Base-by-base conservation (phyloP, 495 filamentous ascomycete species). In the Tuber indicum region DNA sequence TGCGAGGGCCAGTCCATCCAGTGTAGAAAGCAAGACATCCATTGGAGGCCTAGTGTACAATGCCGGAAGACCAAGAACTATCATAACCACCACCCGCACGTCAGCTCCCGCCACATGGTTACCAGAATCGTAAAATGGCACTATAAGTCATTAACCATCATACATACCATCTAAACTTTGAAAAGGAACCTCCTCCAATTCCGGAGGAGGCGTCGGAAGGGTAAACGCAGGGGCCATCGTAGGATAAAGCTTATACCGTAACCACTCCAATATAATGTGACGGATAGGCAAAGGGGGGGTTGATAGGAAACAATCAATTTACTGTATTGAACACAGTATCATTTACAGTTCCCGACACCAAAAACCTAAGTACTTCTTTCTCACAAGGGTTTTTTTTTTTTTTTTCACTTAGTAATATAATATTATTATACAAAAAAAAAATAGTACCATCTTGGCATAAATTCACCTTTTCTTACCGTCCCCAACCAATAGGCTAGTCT, bases 51-150 rank as follows among this genome's bases (percentile, higher is more conserved):
- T 83, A 44, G 85, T 84, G 80, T 87, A 85, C 36, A 88, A 81
- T 71, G 85, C 85, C 6, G 87, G 87, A 14, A 88, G 82, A 75
- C 88, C 86, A 66, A 88, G 83, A 47, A 85, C 87, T 87, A 32
- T 32, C 32, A 32, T 32, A 41, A 32, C 44, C 19, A 14, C 58
- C 26, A 36, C 14, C 23, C 46, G 10, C 52, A 71, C 32, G 12
- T 78, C 70, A 79, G 72, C 39, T 43, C 70, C 43, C 26, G 66
- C 16, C 36, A 41, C 10, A 16, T 26, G 8, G 52, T 14, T 23
- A 21, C 36, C 23, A 43, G 16, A 43, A 26, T 19, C 32, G 41
- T 62, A 32, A 39, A 49, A 66, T 3, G 39, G 7, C 12, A 62
- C 23, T 8, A 32, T 14, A 14, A 62, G n/a, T 3, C 23, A 32